Percentiles rank a stretch among this genome's conserved stretches.
Conservation (phyloP, 768 basidiomycete genomes). For the Tulasnella calospora region DNA sequence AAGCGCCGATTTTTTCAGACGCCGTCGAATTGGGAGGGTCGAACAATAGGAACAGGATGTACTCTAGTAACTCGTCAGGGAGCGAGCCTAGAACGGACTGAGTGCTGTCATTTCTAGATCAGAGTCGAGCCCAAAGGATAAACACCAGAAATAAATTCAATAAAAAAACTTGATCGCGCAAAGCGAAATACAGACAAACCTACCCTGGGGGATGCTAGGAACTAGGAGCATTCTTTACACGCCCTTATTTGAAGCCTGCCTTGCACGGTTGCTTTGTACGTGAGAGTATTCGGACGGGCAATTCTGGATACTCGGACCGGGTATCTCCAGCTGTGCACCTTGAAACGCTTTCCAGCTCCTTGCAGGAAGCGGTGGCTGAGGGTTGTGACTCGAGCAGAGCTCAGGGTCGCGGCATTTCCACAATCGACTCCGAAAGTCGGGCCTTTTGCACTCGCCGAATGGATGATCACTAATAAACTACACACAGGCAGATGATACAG, state of each 20-base stretch:
- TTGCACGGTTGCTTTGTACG: not conserved
- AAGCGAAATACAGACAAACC: not conserved
- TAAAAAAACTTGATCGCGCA: not conserved
- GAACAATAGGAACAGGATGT: not conserved
- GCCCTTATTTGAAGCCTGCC: not conserved
- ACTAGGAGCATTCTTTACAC: not conserved
- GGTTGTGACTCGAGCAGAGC: not conserved
- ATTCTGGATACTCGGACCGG: not conserved
- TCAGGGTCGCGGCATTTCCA: not conserved
- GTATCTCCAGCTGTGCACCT: not conserved
- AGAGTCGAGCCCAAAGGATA: not conserved
- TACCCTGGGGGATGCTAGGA: not conserved
- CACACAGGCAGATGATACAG: no score
- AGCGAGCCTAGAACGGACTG: not conserved
- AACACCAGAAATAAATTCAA: not conserved
- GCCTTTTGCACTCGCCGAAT: not conserved
- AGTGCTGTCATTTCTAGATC: not conserved
- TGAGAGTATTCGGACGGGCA: not conserved
- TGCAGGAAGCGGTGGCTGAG: not conserved
- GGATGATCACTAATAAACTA: no score
- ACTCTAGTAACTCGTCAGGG: not conserved
- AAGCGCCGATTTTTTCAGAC: not conserved
- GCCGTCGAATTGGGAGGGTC: not conserved
- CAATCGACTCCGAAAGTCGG: not conserved
- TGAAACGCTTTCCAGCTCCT: not conserved